These are phyloP conservation scores for Cadophora malorum DNA, from an alignment of 2,329 filamentous ascomycete genomes.

Conservation along the genomic window DNA sequence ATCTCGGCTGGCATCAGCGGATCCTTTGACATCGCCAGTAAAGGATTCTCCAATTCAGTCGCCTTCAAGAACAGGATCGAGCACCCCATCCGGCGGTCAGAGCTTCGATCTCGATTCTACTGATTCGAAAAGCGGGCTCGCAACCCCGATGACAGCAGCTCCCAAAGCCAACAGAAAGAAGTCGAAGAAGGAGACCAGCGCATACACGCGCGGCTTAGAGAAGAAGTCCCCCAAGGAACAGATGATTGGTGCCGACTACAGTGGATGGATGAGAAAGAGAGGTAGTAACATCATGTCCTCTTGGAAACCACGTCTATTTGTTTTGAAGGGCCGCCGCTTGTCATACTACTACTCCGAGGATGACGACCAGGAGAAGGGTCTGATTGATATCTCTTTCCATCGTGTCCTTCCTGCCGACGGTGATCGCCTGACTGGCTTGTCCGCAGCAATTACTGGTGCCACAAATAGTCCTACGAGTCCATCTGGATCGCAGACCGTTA, in stretches of 20 bases:
- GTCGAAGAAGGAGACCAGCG: conserved; percentile 92
- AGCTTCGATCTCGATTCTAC: conserved; percentile 84
- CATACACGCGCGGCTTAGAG: conserved; percentile 85
- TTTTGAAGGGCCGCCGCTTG: conserved; percentile 87
- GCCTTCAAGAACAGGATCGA: conserved; percentile 78
- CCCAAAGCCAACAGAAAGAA: conserved; percentile 66
- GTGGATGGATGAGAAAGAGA: conserved; percentile 99
- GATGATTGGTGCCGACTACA: conserved; percentile 87
- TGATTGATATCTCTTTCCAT: conserved; percentile 98
- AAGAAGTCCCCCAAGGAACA: conserved; percentile 84
- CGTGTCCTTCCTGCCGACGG: conserved; percentile 94
- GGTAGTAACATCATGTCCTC: conserved; percentile 95
- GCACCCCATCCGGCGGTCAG: conserved; percentile 66
- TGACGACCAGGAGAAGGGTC: conserved; percentile 89
- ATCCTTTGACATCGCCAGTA: conserved; percentile 50
- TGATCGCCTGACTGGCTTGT: conserved; percentile 86
- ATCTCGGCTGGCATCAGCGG: conserved; percentile 56
- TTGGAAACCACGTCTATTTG: conserved; percentile 96
- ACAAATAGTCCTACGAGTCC: conserved; percentile 66
- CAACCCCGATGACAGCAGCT: conserved; percentile 51
- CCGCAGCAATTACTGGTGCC: conserved; percentile 91
- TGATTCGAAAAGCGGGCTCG: conserved; percentile 62
- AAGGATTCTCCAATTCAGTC: conserved; percentile 64
- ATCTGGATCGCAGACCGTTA: conserved; percentile 54
- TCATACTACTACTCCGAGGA: conserved; percentile 97